These are phyloP conservation scores for Podospora didyma DNA, from an alignment of 495 filamentous ascomycete species.

Conservation along the genomic window DNA sequence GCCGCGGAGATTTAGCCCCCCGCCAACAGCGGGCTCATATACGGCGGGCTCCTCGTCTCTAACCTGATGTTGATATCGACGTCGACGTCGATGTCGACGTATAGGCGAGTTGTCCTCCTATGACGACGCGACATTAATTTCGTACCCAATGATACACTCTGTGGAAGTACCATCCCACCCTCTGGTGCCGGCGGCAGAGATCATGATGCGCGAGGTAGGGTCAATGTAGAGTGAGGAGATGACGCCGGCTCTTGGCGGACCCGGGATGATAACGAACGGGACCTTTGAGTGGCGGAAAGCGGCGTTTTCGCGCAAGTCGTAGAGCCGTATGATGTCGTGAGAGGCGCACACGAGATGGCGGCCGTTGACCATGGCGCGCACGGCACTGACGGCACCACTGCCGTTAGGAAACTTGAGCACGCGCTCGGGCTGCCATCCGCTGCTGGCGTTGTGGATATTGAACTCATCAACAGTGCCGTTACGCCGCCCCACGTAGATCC, in stretches of 20 bases:
- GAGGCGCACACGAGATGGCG: slow-evolving; percentile 91
- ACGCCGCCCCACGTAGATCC: slow-evolving; percentile 85
- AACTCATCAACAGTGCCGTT: slow-evolving; percentile 97
- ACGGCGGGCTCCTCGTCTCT: too few species aligned
- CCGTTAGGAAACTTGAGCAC: slow-evolving; percentile 86
- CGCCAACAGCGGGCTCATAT: too few species aligned
- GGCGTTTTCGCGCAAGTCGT: slow-evolving; percentile 72
- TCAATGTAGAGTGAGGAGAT: slow-evolving; percentile 82
- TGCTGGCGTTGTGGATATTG: slow-evolving; percentile 75
- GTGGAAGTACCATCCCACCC: slow-evolving; percentile 95
- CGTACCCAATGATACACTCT: slow-evolving; percentile 90
- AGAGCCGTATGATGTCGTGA: slow-evolving; percentile 89
- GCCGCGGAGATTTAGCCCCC: too few species aligned
- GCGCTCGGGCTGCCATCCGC: slow-evolving; percentile 60
- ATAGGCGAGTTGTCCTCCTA: background rate
- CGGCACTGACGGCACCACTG: slow-evolving; percentile 80
- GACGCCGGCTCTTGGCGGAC: slow-evolving; percentile 82
- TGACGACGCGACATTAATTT: slow-evolving; percentile 50
- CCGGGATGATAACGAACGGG: slow-evolving; percentile 91
- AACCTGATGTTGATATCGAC: too few species aligned
- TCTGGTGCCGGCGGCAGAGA: slow-evolving; percentile 83
- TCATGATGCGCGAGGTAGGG: slow-evolving; percentile 82
- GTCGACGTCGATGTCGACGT: too few species aligned
- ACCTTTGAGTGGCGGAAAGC: slow-evolving; percentile 70
- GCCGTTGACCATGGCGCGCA: slow-evolving; percentile 89